Conservation (phyloP, 176 grass and related monocot genomes). For the Juncus effusus region DNA sequence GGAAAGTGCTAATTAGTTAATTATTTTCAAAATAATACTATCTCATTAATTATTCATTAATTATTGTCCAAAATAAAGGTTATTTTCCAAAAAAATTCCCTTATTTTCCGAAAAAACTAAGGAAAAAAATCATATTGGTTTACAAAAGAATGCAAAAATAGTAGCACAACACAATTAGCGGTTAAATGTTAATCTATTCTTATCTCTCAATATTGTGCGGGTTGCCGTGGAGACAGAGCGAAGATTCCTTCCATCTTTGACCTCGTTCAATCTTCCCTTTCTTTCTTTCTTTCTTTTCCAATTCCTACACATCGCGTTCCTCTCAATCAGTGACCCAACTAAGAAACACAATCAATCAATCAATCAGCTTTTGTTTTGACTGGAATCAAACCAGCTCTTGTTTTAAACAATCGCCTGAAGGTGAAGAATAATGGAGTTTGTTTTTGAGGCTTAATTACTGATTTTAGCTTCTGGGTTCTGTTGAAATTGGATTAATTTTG, state of each 20-base stretch:
- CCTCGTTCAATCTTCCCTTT: not conserved
- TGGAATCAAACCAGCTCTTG: no score
- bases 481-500: no score
- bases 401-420: no score
- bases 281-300: not conserved
- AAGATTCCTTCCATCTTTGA: constrained; percentile 23
- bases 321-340: no score
- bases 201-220: not conserved
- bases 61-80: no score
- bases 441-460: not conserved
- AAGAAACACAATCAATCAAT: no score
- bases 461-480: no score
- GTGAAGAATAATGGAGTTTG: not conserved
- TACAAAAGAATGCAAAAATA: constrained; percentile 1
- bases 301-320: not conserved
- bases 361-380: no score
- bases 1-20: no score
- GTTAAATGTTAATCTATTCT: not conserved
- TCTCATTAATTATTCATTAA: no score
- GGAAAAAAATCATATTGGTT: constrained; percentile 1
- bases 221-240: constrained; percentile 4
- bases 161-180: not conserved
- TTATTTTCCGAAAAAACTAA: not conserved
- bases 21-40: no score
- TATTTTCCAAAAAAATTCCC: no score